phyloP scores from a whole-genome alignment of 345 rosid genomes.

The Salix brachista region DNA sequence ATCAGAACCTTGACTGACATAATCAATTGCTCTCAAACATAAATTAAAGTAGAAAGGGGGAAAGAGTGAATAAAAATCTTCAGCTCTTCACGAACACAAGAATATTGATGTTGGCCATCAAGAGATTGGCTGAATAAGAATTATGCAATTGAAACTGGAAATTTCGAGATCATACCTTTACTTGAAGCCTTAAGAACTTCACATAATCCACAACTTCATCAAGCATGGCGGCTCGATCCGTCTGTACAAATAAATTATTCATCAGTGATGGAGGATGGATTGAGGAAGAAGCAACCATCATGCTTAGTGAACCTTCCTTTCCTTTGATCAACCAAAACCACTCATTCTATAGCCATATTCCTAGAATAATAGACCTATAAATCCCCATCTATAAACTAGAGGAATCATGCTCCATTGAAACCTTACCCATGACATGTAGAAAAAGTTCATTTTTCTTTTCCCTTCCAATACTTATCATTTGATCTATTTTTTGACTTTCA shows the following conservation, averaged over 20 bases:
- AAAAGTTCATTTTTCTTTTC: not conserved
- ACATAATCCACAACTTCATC: constrained; percentile 99
- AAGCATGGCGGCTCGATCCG: constrained; percentile 95
- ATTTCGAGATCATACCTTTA: constrained; percentile 51
- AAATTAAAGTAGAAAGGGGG: not conserved
- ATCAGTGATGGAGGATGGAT: not conserved
- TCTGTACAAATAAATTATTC: constrained; percentile 42
- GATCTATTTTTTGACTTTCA: not conserved
- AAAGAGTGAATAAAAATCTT: not conserved
- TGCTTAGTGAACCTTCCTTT: not conserved
- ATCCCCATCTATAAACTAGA: not conserved
- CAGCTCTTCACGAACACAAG: not conserved
- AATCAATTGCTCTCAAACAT: not conserved
- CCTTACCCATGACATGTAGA: not conserved
- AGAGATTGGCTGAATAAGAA: not conserved
- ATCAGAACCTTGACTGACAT: constrained; percentile 1
- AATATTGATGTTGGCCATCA: not conserved
- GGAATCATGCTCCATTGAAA: not conserved
- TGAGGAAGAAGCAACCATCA: not conserved
- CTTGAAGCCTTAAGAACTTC: constrained; percentile 98
- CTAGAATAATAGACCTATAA: not conserved
- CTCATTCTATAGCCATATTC: not conserved
- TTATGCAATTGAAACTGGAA: not conserved
- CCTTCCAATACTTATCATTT: not conserved
- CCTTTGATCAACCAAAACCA: not conserved